Evolutionary conservation across 768 basidiomycete genomes (phyloP).

Genomic region (Boletales sp.): DNA sequence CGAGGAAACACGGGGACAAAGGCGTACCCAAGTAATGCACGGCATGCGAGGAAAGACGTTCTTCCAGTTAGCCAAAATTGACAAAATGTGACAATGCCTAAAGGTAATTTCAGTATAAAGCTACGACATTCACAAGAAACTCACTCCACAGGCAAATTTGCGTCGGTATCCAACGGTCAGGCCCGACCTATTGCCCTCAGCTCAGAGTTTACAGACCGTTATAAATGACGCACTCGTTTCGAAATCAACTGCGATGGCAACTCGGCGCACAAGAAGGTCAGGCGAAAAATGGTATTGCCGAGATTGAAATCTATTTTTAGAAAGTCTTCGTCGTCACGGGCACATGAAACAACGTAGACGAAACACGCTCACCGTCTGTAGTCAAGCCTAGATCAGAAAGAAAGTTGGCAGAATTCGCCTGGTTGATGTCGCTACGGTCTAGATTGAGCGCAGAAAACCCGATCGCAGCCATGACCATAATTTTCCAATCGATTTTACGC

Average conservation of each 20-base stretch:
- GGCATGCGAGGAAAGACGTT: slow-evolving; percentile 45
- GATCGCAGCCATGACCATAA: slow-evolving; percentile 54
- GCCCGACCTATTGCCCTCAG: slow-evolving; percentile 41
- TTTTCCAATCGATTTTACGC: slow-evolving; percentile 58
- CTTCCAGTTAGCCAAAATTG: slow-evolving; percentile 60
- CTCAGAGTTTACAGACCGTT: background rate
- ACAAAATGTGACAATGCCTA: slow-evolving; percentile 41
- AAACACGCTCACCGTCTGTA: slow-evolving; percentile 35
- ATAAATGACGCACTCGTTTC: slow-evolving; percentile 41
- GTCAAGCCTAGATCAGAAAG: slow-evolving; percentile 53
- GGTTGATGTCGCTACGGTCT: slow-evolving; percentile 50
- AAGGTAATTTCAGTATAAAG: background rate
- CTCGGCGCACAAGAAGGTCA: slow-evolving; percentile 53
- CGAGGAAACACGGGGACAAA: background rate
- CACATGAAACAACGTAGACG: slow-evolving; percentile 1
- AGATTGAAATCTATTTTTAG: slow-evolving; percentile 45
- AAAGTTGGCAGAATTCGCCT: slow-evolving; percentile 58
- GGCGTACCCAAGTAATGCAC: slow-evolving; percentile 44
- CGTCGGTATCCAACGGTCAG: slow-evolving; percentile 61
- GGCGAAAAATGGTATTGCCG: slow-evolving; percentile 52
- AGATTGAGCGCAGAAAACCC: slow-evolving; percentile 56
- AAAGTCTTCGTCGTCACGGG: background rate
- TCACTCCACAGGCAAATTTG: slow-evolving; percentile 55
- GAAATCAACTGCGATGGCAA: slow-evolving; percentile 62
- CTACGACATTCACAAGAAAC: background rate